Conservation (phyloP, 352 stramenopile genomes). For the Halophytophthora batemanensis region DNA sequence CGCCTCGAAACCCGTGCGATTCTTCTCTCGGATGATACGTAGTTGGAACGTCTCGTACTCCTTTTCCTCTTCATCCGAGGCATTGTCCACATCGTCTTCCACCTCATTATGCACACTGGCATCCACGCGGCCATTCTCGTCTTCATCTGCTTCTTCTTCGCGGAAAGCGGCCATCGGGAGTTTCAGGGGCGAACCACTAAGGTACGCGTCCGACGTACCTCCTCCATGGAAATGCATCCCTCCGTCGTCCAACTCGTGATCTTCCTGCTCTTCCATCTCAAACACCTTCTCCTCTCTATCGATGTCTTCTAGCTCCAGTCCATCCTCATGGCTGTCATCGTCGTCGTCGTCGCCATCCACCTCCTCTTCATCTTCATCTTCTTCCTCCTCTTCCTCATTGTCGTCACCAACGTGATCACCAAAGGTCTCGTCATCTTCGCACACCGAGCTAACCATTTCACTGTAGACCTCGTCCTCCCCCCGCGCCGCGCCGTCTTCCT, state of each 20-base stretch:
- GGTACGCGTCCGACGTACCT: conserved; percentile 10
- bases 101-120: conserved; percentile 27
- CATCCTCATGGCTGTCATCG: too few relatives aligned
- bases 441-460: conserved; percentile 64
- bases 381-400: conserved; percentile 20
- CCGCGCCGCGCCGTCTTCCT: conserved; percentile 58
- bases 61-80: conserved; percentile 31
- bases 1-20: conserved; percentile 78
- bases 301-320: conserved; percentile 14
- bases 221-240: conserved; percentile 6
- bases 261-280: conserved; percentile 51
- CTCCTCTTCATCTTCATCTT: conserved; percentile 13
- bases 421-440: conserved; percentile 55
- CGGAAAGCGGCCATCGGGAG: conserved; percentile 26
- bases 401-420: conserved; percentile 39
- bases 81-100: conserved; percentile 23
- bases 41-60: conserved; percentile 75
- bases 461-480: conserved; percentile 81
- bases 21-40: conserved; percentile 71
- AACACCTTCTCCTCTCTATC: conserved; percentile 50
- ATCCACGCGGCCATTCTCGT: conserved; percentile 14
- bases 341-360: conserved; percentile 11
- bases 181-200: conserved; percentile 17
- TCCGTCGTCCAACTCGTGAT: conserved; percentile 17
- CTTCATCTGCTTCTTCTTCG: conserved; percentile 23